phyloP scores from a whole-genome alignment of 306 rosid species.

The Sechiopsis laciniata region DNA sequence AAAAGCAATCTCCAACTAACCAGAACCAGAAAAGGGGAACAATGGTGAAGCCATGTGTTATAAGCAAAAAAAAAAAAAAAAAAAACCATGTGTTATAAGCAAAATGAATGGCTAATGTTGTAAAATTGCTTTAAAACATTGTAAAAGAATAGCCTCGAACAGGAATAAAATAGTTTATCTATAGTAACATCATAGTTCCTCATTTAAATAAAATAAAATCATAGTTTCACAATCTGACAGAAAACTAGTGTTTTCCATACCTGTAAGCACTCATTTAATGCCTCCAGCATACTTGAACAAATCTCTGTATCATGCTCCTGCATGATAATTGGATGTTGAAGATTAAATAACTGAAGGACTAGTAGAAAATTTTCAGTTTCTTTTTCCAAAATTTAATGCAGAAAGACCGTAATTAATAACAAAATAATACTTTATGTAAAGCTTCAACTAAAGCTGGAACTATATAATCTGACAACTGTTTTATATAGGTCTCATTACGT shows the following conservation, averaged over 20 bases:
- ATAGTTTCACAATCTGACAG: neutral
- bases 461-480: slow-evolving; percentile 78
- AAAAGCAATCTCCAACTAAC: slow-evolving; percentile 4
- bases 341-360: neutral
- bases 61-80: too few species aligned
- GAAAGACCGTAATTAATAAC: slow-evolving; percentile 9
- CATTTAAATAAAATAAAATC: neutral
- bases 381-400: neutral
- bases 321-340: slow-evolving; percentile 23
- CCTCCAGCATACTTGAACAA: slow-evolving; percentile 87
- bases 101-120: slow-evolving; percentile 13
- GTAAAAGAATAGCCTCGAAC: neutral
- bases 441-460: slow-evolving; percentile 96
- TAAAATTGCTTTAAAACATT: slow-evolving; percentile 4
- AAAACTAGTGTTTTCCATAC: slow-evolving; percentile 34
- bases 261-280: slow-evolving; percentile 91
- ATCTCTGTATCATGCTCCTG: slow-evolving; percentile 99
- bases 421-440: slow-evolving; percentile 61
- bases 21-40: slow-evolving; percentile 3
- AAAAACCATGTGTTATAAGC: neutral
- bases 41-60: neutral
- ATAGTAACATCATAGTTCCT: neutral
- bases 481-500: slow-evolving; percentile 70
- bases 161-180: neutral
- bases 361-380: neutral